A percentile compares a stretch with the other conserved stretches of the same genome.
These are phyloP conservation scores for Scutellaria minor DNA, from an alignment of 257 asterid genomes.

Conservation along the genomic window DNA sequence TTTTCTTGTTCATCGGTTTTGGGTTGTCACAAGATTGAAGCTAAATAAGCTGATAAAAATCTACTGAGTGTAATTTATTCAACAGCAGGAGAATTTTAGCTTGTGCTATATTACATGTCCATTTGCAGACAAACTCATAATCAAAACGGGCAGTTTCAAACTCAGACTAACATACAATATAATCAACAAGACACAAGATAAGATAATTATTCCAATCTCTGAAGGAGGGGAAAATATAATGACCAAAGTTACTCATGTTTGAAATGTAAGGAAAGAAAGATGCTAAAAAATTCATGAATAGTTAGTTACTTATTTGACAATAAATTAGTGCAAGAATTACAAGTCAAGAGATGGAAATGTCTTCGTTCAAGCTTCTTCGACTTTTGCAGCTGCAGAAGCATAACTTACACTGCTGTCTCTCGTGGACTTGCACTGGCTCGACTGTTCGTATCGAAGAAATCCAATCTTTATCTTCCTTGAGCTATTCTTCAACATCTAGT, in stretches of 20 bases:
- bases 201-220: neutral
- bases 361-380: conserved; percentile 35
- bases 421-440: conserved; percentile 83
- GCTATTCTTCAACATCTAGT: conserved; percentile 77
- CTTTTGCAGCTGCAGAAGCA: conserved; percentile 90
- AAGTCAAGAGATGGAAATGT: too few species aligned
- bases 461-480: conserved; percentile 72
- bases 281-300: neutral
- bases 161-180: neutral
- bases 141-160: too few species aligned
- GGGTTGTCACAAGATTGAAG: too few species aligned
- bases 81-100: too few species aligned
- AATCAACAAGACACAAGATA: neutral
- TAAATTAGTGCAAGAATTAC: too few species aligned
- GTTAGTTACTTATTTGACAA: neutral
- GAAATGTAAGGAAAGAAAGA: neutral
- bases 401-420: conserved; percentile 98
- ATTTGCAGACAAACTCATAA: too few species aligned
- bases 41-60: too few species aligned
- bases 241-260: neutral
- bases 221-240: neutral
- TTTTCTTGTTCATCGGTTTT: too few species aligned
- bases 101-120: too few species aligned
- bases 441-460: conserved; percentile 88
- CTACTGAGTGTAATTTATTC: too few species aligned